phyloP scores from a whole-genome alignment of 164 flowering plant genomes.

The Annona cherimola region DNA sequence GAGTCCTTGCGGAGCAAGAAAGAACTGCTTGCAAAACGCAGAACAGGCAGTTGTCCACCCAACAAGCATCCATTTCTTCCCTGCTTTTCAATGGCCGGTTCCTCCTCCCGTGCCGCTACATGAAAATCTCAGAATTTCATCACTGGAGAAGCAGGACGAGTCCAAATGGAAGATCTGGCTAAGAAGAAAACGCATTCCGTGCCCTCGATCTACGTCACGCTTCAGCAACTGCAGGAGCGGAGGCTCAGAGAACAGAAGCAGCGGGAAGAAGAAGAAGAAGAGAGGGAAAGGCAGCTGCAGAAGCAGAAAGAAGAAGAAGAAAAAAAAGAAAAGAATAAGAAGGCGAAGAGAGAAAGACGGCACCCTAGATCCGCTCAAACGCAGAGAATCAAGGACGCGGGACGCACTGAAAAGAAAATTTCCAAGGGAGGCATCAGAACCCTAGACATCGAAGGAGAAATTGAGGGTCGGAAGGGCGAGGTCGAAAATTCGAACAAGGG shows the following conservation, averaged over 20 bases:
- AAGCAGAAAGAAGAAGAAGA: constrained; percentile 6
- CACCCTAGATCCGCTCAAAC: too few relatives aligned
- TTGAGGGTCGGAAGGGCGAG: constrained; percentile 1
- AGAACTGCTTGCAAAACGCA: neutral
- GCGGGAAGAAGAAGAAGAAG: constrained; percentile 1
- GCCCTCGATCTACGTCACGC: constrained; percentile 15
- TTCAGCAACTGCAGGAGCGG: constrained; percentile 14
- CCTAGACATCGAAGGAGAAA: neutral
- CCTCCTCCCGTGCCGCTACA: neutral
- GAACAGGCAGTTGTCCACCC: neutral
- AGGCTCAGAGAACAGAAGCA: constrained; percentile 10
- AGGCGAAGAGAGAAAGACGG: constrained; percentile 3
- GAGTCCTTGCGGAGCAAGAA: neutral
- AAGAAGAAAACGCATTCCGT: neutral
- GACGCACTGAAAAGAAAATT: neutral
- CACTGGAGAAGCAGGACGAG: neutral
- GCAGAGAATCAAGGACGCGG: neutral
- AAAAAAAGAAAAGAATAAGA: neutral
- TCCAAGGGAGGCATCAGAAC: neutral
- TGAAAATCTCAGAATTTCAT: neutral
- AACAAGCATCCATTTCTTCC: neutral
- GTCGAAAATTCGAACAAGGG: neutral
- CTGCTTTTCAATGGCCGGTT: neutral
- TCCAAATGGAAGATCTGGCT: constrained; percentile 11
- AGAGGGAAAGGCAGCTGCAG: neutral